These are phyloP conservation scores for Alisma plantagoaquatica DNA, from an alignment of 106 monocot genomes.

Conservation along the genomic window DNA sequence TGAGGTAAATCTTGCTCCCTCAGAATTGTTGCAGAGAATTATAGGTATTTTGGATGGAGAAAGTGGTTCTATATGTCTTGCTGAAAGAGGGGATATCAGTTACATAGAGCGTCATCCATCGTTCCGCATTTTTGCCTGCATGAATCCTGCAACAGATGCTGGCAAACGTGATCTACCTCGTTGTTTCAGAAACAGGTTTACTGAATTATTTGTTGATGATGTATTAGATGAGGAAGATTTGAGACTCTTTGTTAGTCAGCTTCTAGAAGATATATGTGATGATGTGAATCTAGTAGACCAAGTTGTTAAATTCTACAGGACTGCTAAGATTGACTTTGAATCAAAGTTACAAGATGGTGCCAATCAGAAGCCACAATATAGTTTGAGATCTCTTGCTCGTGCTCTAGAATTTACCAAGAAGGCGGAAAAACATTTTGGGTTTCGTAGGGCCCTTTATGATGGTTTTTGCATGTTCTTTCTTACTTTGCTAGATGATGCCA, in stretches of 20 bases:
- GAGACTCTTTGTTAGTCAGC: constrained; percentile 57
- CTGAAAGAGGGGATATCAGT: constrained; percentile 85
- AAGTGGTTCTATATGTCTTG: constrained; percentile 61
- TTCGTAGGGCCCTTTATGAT: constrained; percentile 77
- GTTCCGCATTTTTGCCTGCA: constrained; percentile 92
- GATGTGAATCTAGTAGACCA: constrained; percentile 14
- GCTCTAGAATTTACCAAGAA: constrained; percentile 63
- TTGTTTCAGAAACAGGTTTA: constrained; percentile 70
- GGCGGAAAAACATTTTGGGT: constrained; percentile 49
- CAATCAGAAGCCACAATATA: constrained; percentile 93
- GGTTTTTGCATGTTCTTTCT: constrained; percentile 96
- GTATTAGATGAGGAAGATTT: constrained; percentile 85
- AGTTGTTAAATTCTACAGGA: constrained; percentile 76
- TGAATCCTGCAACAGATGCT: constrained; percentile 98
- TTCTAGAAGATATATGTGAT: constrained; percentile 28
- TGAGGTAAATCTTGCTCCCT: constrained; percentile 96
- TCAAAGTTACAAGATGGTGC: constrained; percentile 85
- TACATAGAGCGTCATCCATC: constrained; percentile 52
- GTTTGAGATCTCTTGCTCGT: constrained; percentile 91
- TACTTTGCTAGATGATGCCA: constrained; percentile 64
- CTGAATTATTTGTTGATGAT: constrained; percentile 95
- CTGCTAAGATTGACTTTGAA: constrained; percentile 63
- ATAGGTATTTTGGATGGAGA: constrained; percentile 81
- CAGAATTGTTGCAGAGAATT: constrained; percentile 81
- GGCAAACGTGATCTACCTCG: constrained; percentile 86